Evolutionary conservation across 208 protist species (phyloP).

Genomic region (Trypanosoma platydactyli): DNA sequence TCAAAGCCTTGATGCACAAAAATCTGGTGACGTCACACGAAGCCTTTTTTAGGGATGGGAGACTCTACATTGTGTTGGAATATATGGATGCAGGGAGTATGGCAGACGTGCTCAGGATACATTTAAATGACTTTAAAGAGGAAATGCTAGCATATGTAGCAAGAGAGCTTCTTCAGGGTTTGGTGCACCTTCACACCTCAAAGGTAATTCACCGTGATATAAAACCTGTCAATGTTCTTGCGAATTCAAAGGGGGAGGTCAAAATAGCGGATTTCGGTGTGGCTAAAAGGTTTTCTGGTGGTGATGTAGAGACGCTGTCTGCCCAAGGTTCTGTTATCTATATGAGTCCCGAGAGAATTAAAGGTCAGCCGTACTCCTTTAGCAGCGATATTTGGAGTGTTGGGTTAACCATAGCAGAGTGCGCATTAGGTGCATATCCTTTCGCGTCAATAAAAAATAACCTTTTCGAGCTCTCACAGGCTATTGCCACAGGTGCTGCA

Average conservation of each 20-base stretch:
- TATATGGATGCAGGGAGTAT: constrained; percentile 92
- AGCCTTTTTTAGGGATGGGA: constrained; percentile 87
- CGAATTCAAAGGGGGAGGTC: constrained; percentile 94
- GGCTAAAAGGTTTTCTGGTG: constrained; percentile 81
- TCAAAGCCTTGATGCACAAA: constrained; percentile 82
- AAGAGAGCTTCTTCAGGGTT: constrained; percentile 78
- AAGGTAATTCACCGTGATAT: constrained; percentile 96
- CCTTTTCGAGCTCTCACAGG: constrained; percentile 83
- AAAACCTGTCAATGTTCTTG: constrained; percentile 96
- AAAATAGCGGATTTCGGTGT: constrained; percentile 98
- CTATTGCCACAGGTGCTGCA: constrained; percentile 61
- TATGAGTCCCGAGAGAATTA: constrained; percentile 94
- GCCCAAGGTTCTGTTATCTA: constrained; percentile 92
- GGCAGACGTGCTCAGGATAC: constrained; percentile 76
- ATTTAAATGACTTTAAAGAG: constrained; percentile 70
- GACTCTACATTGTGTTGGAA: constrained; percentile 88
- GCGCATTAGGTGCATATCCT: constrained; percentile 82
- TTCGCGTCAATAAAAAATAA: constrained; percentile 71
- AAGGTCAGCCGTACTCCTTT: constrained; percentile 88
- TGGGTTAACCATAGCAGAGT: constrained; percentile 89
- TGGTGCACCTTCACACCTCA: constrained; percentile 81
- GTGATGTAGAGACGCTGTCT: constrained; percentile 77
- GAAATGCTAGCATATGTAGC: constrained; percentile 83
- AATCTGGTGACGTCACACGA: constrained; percentile 91
- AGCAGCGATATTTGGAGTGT: constrained; percentile 93